Base-by-base conservation (phyloP, 2,329 filamentous ascomycete genomes). In the Chaetomiaceae sp. region DNA sequence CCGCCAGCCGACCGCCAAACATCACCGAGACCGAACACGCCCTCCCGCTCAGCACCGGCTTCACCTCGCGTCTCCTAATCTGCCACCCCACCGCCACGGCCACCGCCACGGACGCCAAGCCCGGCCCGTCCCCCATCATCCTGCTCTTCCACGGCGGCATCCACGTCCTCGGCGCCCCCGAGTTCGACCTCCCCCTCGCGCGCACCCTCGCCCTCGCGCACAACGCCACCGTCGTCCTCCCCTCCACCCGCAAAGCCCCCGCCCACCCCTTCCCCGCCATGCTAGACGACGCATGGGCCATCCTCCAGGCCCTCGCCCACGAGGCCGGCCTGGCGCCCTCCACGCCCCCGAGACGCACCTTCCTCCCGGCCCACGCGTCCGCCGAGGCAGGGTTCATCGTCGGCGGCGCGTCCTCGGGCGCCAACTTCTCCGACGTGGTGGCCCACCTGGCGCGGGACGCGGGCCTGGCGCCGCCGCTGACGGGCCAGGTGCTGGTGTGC, bases 81-180 rank as follows among this genome's bases (percentile, higher is more conserved):
- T 54, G 48, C 40, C 43, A 51, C 27, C n/a, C 48, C 6, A 34
- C 37, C 37, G 5, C 37, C 30, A 14, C 1, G 3, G 3, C 42
- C 9, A 14, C 21, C 25, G 10, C 40, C 10, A 6, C 11, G 3
- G 23, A 40, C n/a, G n/a, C n/a, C n/a, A n/a, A n/a, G n/a, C n/a
- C n/a, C n/a, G n/a, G n/a, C 10, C 51, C 38, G 21, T 51, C 47
- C 21, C 51, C 57, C n/a, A 42, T 59, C 16, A 41, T 59, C 29
- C 20, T 57, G 11, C 51, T 57, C 40, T 55, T 59, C 46, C 55
- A 59, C 32, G 55, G 55, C 27, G 57, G 57, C 23, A 46, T 43
- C 37, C 49, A 57, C 43, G 54, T 53, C 29, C 48, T 59, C 27
- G 57, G 51, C 18, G 29, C 25, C 34, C 55, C 57, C 2, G 57